Base-by-base conservation (phyloP, 768 basidiomycete species). In the Udeniomyces megalosporus region DNA sequence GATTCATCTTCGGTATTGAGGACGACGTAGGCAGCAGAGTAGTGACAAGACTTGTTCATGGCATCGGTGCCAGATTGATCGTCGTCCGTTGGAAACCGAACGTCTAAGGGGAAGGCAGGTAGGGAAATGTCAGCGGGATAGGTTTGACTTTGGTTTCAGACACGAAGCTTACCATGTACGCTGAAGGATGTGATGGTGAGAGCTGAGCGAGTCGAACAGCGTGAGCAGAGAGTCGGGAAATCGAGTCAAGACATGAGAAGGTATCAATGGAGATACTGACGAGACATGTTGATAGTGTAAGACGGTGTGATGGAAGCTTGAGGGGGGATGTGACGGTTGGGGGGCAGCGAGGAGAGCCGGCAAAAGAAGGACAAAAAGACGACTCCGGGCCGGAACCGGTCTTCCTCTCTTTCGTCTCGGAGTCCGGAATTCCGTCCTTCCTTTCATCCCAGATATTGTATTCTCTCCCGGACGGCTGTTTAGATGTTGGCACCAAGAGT, bases 21-120 rank as follows among this genome's bases (percentile, higher is more conserved):
- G 26, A 82, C 80, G 49, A 95, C 78, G 72, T 95, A 95, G 5
- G 92, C 92, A 1, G 90, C 87, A 2, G 88, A 91, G 46, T 60
- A 52, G 47, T 50, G 38, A 15, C 48, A 60, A 15, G 29, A 46
- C 2, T 28, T 53, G 51, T 61, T 53, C 60, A 61, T 46, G 22
- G 51, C 58, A 60, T 65, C 63, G 4, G 58, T 65, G 28, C 58
- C 58, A 14, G 63, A 48, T 2, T 51, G 51, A 29, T 44, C 38
- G 31, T 49, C 57, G 34, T 65, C 60, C 32, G 63, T 59, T 17
- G 63, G 63, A 52, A 65, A 59, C 15, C 63, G 63, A 29, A 59
- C 44, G 52, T 65, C 38, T 44, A 10, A 20, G n/a, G 31, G 14
- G 17, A 35, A 17, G 32, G 7, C 2, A 20, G 20, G 12, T 4